phyloP scores from a whole-genome alignment of 2,329 filamentous ascomycete species.

The Coniosporium tulheliwenetii region DNA sequence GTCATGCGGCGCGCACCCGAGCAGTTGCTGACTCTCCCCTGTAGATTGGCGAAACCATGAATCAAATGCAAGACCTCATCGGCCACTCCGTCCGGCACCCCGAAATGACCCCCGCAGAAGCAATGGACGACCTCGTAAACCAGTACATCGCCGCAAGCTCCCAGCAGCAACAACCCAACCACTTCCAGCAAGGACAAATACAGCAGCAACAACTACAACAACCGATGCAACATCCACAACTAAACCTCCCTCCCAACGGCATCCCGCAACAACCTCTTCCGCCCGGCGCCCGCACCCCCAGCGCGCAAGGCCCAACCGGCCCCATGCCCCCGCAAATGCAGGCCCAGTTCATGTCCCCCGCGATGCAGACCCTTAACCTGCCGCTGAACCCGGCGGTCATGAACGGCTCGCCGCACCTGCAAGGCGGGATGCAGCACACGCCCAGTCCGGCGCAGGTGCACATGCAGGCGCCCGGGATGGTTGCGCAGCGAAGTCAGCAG shows the following conservation, averaged over 20 bases:
- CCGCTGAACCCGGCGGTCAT: slow-evolving; percentile 1
- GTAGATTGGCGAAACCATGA: slow-evolving; percentile 8
- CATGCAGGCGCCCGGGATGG: slow-evolving; percentile 34
- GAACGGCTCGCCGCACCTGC: not conserved
- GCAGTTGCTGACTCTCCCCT: not conserved
- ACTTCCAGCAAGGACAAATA: slow-evolving; percentile 15
- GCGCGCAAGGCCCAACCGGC: not conserved
- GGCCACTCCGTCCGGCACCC: slow-evolving; percentile 2
- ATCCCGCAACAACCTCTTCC: not conserved
- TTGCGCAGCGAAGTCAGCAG: slow-evolving; percentile 40
- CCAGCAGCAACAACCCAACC: slow-evolving; percentile 11
- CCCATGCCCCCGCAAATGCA: not conserved
- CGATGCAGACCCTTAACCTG: slow-evolving; percentile 22
- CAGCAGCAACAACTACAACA: slow-evolving; percentile 11
- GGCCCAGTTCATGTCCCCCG: slow-evolving; percentile 13
- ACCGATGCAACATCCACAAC: slow-evolving; percentile 15
- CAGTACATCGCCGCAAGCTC: slow-evolving; percentile 2
- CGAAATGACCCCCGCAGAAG: slow-evolving; percentile 11
- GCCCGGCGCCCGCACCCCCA: not conserved
- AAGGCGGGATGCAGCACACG: slow-evolving; percentile 19
- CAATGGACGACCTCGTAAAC: not conserved
- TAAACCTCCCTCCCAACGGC: slow-evolving; percentile 28
- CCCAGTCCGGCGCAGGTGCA: slow-evolving; percentile 28
- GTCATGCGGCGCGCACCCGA: not conserved
- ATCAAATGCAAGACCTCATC: slow-evolving; percentile 6